A percentile compares a stretch with the other conserved stretches of the same genome.
Conservation (phyloP, 768 basidiomycete species). For the Filobasidium floriforme region DNA sequence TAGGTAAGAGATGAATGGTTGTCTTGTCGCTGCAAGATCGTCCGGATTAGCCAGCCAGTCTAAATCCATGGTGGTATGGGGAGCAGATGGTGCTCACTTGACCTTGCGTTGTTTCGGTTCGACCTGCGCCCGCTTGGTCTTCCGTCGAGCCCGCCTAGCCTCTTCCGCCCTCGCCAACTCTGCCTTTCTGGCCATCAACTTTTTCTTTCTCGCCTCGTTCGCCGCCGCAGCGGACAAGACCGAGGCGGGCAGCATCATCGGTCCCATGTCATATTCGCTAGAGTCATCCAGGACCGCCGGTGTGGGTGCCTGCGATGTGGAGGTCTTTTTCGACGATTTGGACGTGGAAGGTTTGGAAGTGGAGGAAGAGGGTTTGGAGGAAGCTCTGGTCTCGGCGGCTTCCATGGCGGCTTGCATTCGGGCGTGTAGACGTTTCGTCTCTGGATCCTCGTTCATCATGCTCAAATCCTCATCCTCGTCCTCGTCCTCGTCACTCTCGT, state of each 20-base stretch:
- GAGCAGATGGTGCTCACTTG: constrained; percentile 4
- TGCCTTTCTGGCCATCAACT: constrained; percentile 22
- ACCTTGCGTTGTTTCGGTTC: constrained; percentile 13
- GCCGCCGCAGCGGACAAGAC: constrained; percentile 12
- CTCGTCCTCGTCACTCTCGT: constrained; percentile 13
- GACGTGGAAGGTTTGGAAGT: background rate
- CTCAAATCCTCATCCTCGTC: constrained; percentile 12
- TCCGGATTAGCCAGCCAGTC: too few relatives aligned
- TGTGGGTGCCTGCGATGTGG: background rate
- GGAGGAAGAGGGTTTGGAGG: background rate
- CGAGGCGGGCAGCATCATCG: constrained; percentile 17
- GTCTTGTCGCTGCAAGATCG: constrained; percentile 9
- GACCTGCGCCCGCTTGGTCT: constrained; percentile 7
- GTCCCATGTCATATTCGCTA: constrained; percentile 19
- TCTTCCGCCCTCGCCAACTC: constrained; percentile 6
- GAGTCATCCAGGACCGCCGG: background rate
- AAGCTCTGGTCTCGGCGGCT: constrained; percentile 24
- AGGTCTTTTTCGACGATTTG: constrained; percentile 1
- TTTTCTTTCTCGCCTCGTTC: constrained; percentile 11
- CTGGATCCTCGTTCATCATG: constrained; percentile 12
- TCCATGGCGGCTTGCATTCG: constrained; percentile 28
- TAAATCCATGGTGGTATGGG: too few relatives aligned
- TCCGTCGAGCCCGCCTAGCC: constrained; percentile 3
- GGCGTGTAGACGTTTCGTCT: constrained; percentile 19
- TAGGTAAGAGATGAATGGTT: constrained; percentile 19